These are phyloP conservation scores for Cryphonectria parasitica DNA, from an alignment of 2,329 filamentous ascomycete species.

Conservation along the genomic window DNA sequence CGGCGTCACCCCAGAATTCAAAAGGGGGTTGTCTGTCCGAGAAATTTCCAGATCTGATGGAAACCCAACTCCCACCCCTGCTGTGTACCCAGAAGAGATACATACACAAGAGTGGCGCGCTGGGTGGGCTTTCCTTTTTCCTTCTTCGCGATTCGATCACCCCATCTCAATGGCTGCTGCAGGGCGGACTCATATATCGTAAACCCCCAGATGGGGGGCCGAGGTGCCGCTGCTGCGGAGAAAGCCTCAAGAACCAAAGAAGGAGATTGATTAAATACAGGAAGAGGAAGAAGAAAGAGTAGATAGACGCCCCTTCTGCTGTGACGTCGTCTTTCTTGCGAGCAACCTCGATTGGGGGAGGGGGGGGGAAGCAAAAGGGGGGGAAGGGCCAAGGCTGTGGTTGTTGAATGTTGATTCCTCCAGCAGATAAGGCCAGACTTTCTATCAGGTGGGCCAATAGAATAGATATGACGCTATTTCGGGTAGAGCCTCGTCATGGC, in stretches of 20 bases:
- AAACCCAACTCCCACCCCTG: background rate
- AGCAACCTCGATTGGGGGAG: background rate
- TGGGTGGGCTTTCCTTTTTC: background rate
- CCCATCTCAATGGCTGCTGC: background rate
- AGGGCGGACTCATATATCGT: background rate
- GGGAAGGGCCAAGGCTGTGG: background rate
- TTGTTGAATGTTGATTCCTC: background rate
- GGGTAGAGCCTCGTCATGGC: slow-evolving; percentile 11
- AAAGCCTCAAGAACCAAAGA: background rate
- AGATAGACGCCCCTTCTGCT: background rate
- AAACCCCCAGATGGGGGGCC: background rate
- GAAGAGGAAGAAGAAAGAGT: background rate
- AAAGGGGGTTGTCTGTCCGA: background rate
- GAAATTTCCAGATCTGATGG: no score
- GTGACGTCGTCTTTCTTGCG: background rate
- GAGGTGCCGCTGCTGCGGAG: background rate
- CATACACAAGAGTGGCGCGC: background rate
- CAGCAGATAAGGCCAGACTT: background rate
- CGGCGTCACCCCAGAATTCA: background rate
- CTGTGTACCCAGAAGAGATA: background rate
- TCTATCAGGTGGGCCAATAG: background rate
- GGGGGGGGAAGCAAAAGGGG: background rate
- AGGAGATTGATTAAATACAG: background rate
- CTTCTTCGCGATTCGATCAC: background rate
- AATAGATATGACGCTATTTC: slow-evolving; percentile 16